Base-by-base conservation (phyloP, 176 grass and related monocot species). In the Panicum miliaceum region DNA sequence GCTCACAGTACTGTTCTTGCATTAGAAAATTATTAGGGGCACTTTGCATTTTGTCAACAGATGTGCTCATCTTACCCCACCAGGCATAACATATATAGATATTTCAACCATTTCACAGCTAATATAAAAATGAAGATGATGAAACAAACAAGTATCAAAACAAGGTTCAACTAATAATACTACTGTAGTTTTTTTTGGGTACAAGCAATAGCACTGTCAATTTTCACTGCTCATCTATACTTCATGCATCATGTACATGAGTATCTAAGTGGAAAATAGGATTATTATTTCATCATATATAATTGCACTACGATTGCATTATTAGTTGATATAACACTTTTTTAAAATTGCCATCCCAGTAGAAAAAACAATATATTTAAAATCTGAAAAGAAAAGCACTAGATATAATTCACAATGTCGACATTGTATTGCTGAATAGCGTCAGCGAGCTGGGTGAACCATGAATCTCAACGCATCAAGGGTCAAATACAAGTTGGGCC, bases 41-140 rank as follows among this genome's bases (percentile, higher is more conserved):
- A 50, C 16, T 59, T 66, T 66, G 36, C 66, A 15, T 88, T 78
- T 52, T 78, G 80, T 84, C 81, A 79, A 84, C 54, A 79, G 14
- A 57, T 73, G 81, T 48, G 86, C 66, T 88, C 86, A 37, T 56
- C 65, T 56, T 63, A 77, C 54, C 43, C 80, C 73, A 78, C 19
- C 75, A 45, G 63, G 57, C 86, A 54, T 19, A 16, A 23, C 50
- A 70, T 20, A 48, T 67, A 20, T 36, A 64, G 15, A 16, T 8
- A 20, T 42, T 2, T 12, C 15, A 63, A 19, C 67, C 43, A 0
- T 71, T 26, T 59, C 22, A 43, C 11, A 4, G 4, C 5, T 22
- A 62, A 25, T 70, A 26, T 45, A 45, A 23, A 68, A 45, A 68
- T 7, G 40, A 22, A 2, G 16, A 53, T 53, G 16, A 12, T 12